Evolutionary conservation across 176 grass and related monocot genomes (phyloP).

Genomic region (Oryza punctata): DNA sequence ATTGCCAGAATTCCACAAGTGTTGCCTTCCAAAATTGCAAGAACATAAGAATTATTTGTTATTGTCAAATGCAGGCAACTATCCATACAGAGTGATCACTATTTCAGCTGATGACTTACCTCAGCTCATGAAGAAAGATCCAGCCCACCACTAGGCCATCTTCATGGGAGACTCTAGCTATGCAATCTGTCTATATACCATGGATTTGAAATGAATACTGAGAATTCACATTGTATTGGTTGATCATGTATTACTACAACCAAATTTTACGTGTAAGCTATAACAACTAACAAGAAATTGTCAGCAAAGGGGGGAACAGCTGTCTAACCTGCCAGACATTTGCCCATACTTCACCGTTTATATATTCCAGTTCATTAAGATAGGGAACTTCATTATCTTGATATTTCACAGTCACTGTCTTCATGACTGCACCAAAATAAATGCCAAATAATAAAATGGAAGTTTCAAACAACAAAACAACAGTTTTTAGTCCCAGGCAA

Average conservation of each 20-base stretch:
- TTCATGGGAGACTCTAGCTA: slow-evolving; percentile 82
- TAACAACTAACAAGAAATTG: neutral
- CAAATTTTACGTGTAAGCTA: neutral
- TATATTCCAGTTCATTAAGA: slow-evolving; percentile 94
- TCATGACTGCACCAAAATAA: slow-evolving; percentile 63
- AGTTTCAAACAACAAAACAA: neutral
- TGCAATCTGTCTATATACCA: slow-evolving; percentile 92
- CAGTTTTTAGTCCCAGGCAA: neutral
- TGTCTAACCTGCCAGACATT: slow-evolving; percentile 92
- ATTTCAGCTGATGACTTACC: slow-evolving; percentile 32
- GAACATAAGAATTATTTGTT: slow-evolving; percentile 1
- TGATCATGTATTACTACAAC: neutral
- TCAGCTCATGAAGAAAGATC: slow-evolving; percentile 87
- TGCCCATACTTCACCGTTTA: slow-evolving; percentile 96
- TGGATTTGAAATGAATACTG: slow-evolving; percentile 30
- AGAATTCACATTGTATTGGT: slow-evolving; percentile 32
- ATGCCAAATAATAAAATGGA: neutral
- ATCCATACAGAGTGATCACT: neutral
- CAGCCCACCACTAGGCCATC: slow-evolving; percentile 76
- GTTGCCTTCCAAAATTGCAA: slow-evolving; percentile 45
- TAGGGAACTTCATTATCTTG: slow-evolving; percentile 64
- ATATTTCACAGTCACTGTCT: slow-evolving; percentile 75
- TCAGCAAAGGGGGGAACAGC: slow-evolving; percentile 8
- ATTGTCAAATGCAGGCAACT: neutral
- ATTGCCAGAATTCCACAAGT: slow-evolving; percentile 54